Conservation (phyloP, 1,284 basidiomycete genomes). For the Porodaedalea pini region DNA sequence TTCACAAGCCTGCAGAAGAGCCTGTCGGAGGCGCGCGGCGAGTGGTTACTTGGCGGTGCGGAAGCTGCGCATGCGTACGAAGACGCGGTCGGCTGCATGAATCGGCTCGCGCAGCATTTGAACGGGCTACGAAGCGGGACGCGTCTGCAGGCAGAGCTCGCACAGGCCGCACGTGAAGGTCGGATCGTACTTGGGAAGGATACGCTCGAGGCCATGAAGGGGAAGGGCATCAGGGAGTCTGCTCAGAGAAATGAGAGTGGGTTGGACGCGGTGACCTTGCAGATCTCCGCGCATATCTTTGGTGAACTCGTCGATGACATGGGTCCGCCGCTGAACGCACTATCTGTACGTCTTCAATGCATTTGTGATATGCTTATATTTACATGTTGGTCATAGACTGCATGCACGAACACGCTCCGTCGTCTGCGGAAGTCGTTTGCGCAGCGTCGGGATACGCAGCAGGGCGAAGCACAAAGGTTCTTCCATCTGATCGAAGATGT, state of each 20-base stretch:
- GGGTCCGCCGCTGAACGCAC: conserved; percentile 70
- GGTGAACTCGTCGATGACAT: conserved; percentile 80
- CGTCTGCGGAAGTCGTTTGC: conserved; percentile 64
- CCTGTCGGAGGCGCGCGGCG: conserved; percentile 79
- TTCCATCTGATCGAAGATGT: conserved; percentile 61
- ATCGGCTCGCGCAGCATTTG: conserved; percentile 85
- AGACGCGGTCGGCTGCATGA: conserved; percentile 79
- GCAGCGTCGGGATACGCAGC: conserved; percentile 24
- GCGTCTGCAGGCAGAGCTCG: conserved; percentile 76
- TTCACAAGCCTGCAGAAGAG: conserved; percentile 86
- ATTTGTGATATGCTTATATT: conserved; percentile 2
- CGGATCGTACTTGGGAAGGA: conserved; percentile 37
- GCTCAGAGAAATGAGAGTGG: background rate
- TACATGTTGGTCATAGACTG: conserved; percentile 39
- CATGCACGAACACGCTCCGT: conserved; percentile 57
- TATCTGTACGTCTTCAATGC: conserved; percentile 58
- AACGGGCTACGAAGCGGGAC: conserved; percentile 84
- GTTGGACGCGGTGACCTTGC: conserved; percentile 53
- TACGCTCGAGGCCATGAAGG: conserved; percentile 22
- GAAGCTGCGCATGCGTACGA: conserved; percentile 64
- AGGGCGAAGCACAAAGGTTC: conserved; percentile 47
- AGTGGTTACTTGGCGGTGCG: conserved; percentile 56
- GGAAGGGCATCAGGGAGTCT: conserved; percentile 18
- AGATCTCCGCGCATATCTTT: conserved; percentile 73
- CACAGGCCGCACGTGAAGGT: conserved; percentile 60